phyloP scores from a whole-genome alignment of 176 grass and related monocot genomes.

The Olyra latifolia region DNA sequence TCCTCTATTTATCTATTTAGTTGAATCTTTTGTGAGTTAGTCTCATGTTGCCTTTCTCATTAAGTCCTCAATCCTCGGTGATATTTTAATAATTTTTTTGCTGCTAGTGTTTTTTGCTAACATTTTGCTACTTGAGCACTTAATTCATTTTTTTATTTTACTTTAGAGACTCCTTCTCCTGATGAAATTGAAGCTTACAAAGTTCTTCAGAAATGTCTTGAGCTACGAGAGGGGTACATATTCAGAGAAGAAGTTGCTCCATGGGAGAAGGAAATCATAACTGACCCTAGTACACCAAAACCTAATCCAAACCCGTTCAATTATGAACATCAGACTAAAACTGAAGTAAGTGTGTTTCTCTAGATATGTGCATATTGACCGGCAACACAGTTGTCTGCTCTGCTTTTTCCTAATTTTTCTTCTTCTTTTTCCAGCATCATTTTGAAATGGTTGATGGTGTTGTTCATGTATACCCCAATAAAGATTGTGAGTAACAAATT shows the following conservation, averaged over 20 bases:
- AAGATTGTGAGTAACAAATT: slow-evolving; percentile 66
- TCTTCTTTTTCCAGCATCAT: slow-evolving; percentile 64
- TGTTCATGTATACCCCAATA: slow-evolving; percentile 77
- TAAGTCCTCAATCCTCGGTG: neutral
- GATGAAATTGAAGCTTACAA: slow-evolving; percentile 90
- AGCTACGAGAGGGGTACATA: slow-evolving; percentile 79
- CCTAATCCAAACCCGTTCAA: slow-evolving; percentile 81
- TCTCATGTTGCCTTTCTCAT: neutral
- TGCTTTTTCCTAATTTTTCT: slow-evolving; percentile 1
- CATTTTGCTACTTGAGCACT: neutral
- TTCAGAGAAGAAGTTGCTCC: slow-evolving; percentile 92
- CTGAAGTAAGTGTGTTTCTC: slow-evolving; percentile 55
- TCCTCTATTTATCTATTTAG: slow-evolving; percentile 14
- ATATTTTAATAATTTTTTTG: neutral
- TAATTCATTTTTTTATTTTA: neutral
- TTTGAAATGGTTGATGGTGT: slow-evolving; percentile 96
- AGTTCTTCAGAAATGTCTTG: slow-evolving; percentile 91
- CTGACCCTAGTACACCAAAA: slow-evolving; percentile 93
- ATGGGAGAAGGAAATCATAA: slow-evolving; percentile 97
- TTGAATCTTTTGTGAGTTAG: neutral
- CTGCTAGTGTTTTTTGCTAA: neutral
- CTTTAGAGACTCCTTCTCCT: slow-evolving; percentile 64
- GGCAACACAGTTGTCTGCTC: neutral
- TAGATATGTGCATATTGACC: slow-evolving; percentile 4
- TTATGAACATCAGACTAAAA: slow-evolving; percentile 67